Conservation (phyloP, 2,329 filamentous ascomycete genomes). For the Aotearoamyces nothofagi region DNA sequence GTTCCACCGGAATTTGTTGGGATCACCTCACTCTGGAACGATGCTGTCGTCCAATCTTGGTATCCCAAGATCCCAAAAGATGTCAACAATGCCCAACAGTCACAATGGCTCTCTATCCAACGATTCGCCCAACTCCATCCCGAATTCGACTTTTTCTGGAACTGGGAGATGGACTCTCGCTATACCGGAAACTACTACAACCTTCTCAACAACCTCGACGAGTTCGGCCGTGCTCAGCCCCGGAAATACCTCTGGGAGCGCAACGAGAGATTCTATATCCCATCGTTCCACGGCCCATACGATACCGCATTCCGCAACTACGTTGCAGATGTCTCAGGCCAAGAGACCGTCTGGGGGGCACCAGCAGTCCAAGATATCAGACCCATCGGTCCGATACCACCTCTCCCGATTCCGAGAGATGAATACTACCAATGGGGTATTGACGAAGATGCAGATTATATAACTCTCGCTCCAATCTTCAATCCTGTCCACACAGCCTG, state of each 20-base stretch:
- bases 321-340: slow-evolving; percentile 30
- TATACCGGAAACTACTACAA: slow-evolving; percentile 74
- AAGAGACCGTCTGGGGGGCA: slow-evolving; percentile 45
- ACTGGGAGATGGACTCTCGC: slow-evolving; percentile 69
- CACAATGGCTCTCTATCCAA: slow-evolving; percentile 47
- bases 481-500: slow-evolving; percentile 58
- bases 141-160: slow-evolving; percentile 51
- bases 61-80: slow-evolving; percentile 57
- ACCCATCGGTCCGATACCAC: slow-evolving; percentile 49
- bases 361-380: slow-evolving; percentile 40
- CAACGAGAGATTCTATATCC: slow-evolving; percentile 59
- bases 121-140: slow-evolving; percentile 63
- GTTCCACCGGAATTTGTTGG: slow-evolving; percentile 56
- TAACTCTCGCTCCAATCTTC: slow-evolving; percentile 56
- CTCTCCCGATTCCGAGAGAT: slow-evolving; percentile 36
- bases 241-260: slow-evolving; percentile 62
- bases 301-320: slow-evolving; percentile 49
- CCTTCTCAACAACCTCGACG: slow-evolving; percentile 48
- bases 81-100: slow-evolving; percentile 14
- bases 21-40: slow-evolving; percentile 63
- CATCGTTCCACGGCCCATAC: slow-evolving; percentile 50
- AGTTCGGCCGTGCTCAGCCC: slow-evolving; percentile 52
- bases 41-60: slow-evolving; percentile 56
- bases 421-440: slow-evolving; percentile 65
- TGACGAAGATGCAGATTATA: slow-evolving; percentile 59